These are phyloP conservation scores for Euphorbia peplus DNA, from an alignment of 345 rosid species.

Conservation along the genomic window DNA sequence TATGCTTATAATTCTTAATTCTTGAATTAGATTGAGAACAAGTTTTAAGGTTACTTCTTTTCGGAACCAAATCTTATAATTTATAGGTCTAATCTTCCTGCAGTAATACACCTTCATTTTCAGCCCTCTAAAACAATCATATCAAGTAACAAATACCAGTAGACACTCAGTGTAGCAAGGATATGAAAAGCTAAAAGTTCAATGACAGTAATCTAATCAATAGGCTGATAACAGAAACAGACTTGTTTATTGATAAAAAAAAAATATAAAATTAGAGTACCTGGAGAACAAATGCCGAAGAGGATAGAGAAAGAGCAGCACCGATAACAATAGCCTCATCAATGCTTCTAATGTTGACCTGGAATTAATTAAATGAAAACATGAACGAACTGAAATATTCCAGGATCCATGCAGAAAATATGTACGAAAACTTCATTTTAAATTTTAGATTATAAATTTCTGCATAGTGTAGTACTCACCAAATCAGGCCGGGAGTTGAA, in stretches of 20 bases:
- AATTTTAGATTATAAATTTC: constrained; percentile 7
- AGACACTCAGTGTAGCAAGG: background rate
- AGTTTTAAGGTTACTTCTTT: background rate
- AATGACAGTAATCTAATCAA: background rate
- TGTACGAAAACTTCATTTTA: background rate
- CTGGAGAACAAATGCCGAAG: constrained; percentile 97
- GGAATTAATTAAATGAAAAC: constrained; percentile 14
- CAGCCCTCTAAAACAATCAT: background rate
- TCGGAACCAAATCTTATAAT: constrained; percentile 3
- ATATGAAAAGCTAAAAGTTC: background rate
- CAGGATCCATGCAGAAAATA: background rate
- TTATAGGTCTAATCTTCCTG: too few species aligned
- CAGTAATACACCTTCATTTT: background rate
- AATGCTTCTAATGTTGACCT: constrained; percentile 95
- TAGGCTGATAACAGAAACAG: background rate
- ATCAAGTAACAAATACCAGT: background rate
- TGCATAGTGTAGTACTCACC: constrained; percentile 40
- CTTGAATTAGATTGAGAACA: background rate
- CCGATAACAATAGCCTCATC: constrained; percentile 98
- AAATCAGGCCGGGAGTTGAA: constrained; percentile 88
- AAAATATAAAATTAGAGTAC: constrained; percentile 37
- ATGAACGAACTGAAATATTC: background rate
- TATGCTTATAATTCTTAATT: too few species aligned
- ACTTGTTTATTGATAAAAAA: constrained; percentile 6
- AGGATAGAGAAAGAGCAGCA: constrained; percentile 93